These are phyloP conservation scores for Leishmania tropica DNA, from an alignment of 208 protist genomes.

Conservation along the genomic window DNA sequence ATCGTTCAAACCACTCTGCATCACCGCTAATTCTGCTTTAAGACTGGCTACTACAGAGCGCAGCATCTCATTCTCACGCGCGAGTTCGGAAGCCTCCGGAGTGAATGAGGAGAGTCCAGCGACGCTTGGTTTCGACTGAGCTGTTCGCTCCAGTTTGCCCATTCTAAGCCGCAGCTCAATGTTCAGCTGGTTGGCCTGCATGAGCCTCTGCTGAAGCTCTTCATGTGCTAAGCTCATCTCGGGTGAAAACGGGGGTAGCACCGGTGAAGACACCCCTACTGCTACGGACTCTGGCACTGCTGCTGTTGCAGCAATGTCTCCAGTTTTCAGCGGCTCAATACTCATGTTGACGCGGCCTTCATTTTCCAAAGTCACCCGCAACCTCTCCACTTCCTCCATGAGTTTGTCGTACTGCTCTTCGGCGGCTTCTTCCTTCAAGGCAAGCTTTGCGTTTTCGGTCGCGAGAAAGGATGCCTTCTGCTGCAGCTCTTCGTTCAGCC, in stretches of 20 bases:
- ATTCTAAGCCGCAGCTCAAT: constrained; percentile 34
- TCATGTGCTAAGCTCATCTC: constrained; percentile 2
- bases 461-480: constrained; percentile 27
- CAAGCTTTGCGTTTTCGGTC: constrained; percentile 28
- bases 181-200: constrained; percentile 30
- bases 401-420: constrained; percentile 44
- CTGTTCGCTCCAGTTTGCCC: constrained; percentile 16
- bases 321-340: background rate
- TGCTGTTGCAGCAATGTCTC: background rate
- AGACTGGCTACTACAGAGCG: constrained; percentile 9
- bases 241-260: background rate
- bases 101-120: background rate
- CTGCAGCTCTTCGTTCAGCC: constrained; percentile 33
- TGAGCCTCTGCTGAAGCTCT: constrained; percentile 29
- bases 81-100: background rate
- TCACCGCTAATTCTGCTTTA: constrained; percentile 8
- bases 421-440: constrained; percentile 1
- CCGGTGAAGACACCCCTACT: background rate
- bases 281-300: background rate
- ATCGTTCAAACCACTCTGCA: constrained; percentile 11
- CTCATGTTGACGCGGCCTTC: background rate
- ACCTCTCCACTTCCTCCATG: constrained; percentile 9
- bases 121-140: background rate
- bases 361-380: constrained; percentile 1
- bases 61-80: constrained; percentile 17